Evolutionary conservation across 805 yeast species (phyloP).

Genomic region (Helenozyma baotianmanensis): DNA sequence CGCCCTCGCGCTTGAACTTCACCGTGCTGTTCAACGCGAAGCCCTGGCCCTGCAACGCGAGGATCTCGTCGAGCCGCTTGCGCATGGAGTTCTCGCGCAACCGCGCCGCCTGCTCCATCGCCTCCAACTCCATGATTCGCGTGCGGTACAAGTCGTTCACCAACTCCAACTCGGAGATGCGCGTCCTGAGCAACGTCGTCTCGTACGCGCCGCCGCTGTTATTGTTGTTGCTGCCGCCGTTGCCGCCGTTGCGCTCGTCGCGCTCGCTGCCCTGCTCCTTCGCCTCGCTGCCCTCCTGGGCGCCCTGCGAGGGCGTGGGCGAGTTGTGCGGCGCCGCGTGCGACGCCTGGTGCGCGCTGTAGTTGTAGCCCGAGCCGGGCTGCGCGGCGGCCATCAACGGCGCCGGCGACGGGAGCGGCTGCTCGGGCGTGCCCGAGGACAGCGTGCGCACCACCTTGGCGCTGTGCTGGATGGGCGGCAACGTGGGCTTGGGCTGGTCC

Average conservation of each 20-base stretch:
- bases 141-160: slow-evolving; percentile 86
- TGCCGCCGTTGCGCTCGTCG: slow-evolving; percentile 3
- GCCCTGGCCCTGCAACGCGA: slow-evolving; percentile 22
- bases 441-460: neutral
- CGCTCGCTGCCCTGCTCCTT: slow-evolving; percentile 1
- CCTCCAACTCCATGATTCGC: slow-evolving; percentile 79
- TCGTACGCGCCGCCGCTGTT: slow-evolving; percentile 20
- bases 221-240: slow-evolving; percentile 9
- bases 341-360: neutral
- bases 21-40: slow-evolving; percentile 9
- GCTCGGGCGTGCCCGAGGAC: neutral
- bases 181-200: slow-evolving; percentile 52
- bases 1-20: slow-evolving; percentile 12
- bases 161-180: slow-evolving; percentile 82
- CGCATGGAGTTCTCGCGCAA: slow-evolving; percentile 46
- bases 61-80: slow-evolving; percentile 44
- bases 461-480: slow-evolving; percentile 18
- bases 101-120: slow-evolving; percentile 53
- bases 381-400: slow-evolving; percentile 3
- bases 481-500: slow-evolving; percentile 12
- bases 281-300: slow-evolving; percentile 3
- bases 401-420: too few species aligned
- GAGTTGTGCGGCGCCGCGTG: too few species aligned
- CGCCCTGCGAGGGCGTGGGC: too few species aligned
- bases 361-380: slow-evolving; percentile 10